Conservation (phyloP, 2,329 filamentous ascomycete species). For the Hymenoscyphus infarciens region DNA sequence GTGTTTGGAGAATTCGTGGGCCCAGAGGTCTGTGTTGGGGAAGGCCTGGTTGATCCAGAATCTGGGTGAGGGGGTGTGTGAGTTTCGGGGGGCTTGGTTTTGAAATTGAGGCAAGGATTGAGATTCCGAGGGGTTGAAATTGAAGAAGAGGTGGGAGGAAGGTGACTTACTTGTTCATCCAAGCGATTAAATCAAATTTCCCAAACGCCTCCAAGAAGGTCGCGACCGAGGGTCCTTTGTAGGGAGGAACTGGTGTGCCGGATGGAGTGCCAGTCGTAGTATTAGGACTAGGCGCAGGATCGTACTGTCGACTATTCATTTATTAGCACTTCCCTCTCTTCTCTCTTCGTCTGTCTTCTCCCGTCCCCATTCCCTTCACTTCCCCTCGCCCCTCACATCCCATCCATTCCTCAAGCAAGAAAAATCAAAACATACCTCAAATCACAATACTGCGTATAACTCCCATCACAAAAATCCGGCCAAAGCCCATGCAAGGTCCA, state of each 20-base stretch:
- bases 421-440: constrained; percentile 36
- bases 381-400: too few relatives aligned
- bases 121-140: neutral
- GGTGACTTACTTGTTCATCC: constrained; percentile 54
- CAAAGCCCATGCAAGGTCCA: constrained; percentile 49
- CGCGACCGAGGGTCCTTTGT: constrained; percentile 54
- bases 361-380: too few relatives aligned
- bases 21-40: constrained; percentile 60
- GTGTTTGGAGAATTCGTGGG: constrained; percentile 65
- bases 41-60: constrained; percentile 59
- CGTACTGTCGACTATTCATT: constrained; percentile 59
- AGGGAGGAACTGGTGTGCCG: constrained; percentile 53
- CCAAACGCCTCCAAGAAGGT: constrained; percentile 57
- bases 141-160: neutral
- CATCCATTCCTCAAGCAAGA: neutral
- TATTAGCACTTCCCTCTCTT: too few relatives aligned
- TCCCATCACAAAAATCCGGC: constrained; percentile 50
- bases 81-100: neutral
- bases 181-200: constrained; percentile 56
- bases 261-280: constrained; percentile 55
- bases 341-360: too few relatives aligned
- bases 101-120: neutral
- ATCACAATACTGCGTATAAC: constrained; percentile 66
- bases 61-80: constrained; percentile 5
- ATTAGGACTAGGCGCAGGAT: constrained; percentile 58